Percentiles rank a stretch among this genome's conserved stretches.
phyloP scores from a whole-genome alignment of 805 yeast genomes.

The Barnettozyma sp. region DNA sequence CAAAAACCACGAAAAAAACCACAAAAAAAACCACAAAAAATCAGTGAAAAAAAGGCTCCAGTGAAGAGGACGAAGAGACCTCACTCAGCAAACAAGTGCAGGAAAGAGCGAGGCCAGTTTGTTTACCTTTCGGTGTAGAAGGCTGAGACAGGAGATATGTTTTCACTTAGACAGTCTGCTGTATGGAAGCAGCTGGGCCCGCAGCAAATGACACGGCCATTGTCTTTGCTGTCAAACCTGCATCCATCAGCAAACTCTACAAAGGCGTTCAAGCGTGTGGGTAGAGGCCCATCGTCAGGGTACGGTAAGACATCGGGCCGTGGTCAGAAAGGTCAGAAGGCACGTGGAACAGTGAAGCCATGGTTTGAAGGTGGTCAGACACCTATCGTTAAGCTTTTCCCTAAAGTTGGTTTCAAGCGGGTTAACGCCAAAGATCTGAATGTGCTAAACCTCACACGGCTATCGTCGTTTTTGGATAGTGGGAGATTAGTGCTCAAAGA shows the following conservation, averaged over 20 bases:
- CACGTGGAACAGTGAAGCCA: constrained; percentile 81
- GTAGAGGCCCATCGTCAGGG: constrained; percentile 94
- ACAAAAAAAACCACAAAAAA: no score
- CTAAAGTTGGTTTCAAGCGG: constrained; percentile 76
- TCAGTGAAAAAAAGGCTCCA: no score
- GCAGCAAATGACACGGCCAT: constrained; percentile 25
- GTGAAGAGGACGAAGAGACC: no score
- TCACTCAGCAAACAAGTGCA: no score
- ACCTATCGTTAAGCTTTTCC: constrained; percentile 79
- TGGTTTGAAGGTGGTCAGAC: constrained; percentile 99
- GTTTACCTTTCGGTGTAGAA: no score
- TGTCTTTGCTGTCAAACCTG: constrained; percentile 47
- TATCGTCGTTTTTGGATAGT: constrained; percentile 62
- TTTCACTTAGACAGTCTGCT: constrained; percentile 1
- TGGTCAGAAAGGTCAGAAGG: constrained; percentile 98
- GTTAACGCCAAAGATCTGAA: constrained; percentile 45
- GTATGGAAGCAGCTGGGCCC: constrained; percentile 2
- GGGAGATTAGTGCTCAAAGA: constrained; percentile 55
- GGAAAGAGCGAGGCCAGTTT: no score
- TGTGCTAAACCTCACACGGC: constrained; percentile 52
- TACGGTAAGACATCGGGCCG: constrained; percentile 93
- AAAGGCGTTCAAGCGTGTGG: constrained; percentile 61
- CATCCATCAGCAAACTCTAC: constrained; percentile 59
- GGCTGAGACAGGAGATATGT: constrained; percentile 1
- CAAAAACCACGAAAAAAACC: no score